These are phyloP conservation scores for Rhodamnia rubescens DNA, from an alignment of 345 rosid species.

Conservation along the genomic window DNA sequence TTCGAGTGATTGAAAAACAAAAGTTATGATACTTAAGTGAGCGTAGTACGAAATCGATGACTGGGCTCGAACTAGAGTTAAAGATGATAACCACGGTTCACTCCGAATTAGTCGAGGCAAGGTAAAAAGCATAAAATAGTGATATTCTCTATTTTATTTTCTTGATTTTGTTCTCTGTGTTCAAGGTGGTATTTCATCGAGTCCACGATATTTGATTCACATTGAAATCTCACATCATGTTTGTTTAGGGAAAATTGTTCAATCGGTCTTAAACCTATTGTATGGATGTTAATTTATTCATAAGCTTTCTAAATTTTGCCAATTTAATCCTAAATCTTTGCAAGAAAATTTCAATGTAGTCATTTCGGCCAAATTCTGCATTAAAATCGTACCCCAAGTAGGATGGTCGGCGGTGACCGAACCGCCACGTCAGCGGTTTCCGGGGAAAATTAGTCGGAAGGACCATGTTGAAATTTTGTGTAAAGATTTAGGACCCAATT, in stretches of 20 bases:
- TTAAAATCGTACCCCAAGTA: fast-evolving
- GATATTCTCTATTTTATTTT: not conserved
- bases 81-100: not conserved
- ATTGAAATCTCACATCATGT: not conserved
- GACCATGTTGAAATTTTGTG: not conserved
- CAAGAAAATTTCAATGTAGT: not conserved
- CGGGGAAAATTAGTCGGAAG: not conserved
- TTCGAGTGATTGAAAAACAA: not conserved
- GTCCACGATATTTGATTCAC: not conserved
- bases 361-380: not conserved
- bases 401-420: not conserved
- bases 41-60: too few species aligned
- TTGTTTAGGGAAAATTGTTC: not conserved
- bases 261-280: not conserved
- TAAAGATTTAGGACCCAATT: not conserved
- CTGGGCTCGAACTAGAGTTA: not conserved
- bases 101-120: too few species aligned
- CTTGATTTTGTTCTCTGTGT: not conserved
- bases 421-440: fast-evolving
- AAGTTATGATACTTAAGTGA: too few species aligned
- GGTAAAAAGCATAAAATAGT: not conserved
- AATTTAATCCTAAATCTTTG: not conserved
- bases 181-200: not conserved
- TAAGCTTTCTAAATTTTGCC: not conserved
- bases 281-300: not conserved